Evolutionary conservation across 1,139 yeast genomes (phyloP), one percentile per base, ranked within the genome.

Genomic region (Scheffersomyces insectosa): DNA sequence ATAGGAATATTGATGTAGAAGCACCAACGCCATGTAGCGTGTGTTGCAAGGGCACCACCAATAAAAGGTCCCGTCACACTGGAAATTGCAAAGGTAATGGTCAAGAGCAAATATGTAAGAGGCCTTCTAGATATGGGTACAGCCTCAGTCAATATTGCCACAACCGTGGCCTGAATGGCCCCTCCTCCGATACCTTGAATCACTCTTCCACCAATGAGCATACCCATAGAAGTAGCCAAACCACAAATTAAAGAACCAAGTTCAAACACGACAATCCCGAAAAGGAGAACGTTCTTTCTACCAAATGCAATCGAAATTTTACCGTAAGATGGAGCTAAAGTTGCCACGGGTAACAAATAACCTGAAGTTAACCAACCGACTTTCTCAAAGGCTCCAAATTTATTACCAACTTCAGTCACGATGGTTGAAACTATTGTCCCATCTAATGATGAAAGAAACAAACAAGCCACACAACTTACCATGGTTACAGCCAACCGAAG

Each of bases 1-100:
- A 69, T 56, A 11, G 75, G 75, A 46, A 69, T 63, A 43, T 69
- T 69, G 45, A 56, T 56, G 50, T 56, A 56, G 47, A 56, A 56
- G 38, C 59, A 55, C 60, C 60, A 56, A 14, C 23, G 14, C 33
- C 33, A 31, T 16, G 33, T 14, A 12, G 16, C 33, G 8, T 14
- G 33, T 3, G 42, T 42, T 7, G 54, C 41, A 32, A 52, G 48
- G 5, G 54, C 56, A 3, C 56, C 56, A 9, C 56, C 56, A 8
- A 50, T 40, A 28, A 52, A 48, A 3, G 56, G 56, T 9, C 56
- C 56, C 12, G 43, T 32, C 31, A 52, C 56, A 11, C 49, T 44
- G 3, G 55, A 51, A 4, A 51, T 47, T 5, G 54, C 45, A 20
- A 46, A 50, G 3, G 54, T 50, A 34, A 49, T 42, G 2, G 52